Conservation (phyloP, 805 yeast species). For the Lipomyces chichibuensis region DNA sequence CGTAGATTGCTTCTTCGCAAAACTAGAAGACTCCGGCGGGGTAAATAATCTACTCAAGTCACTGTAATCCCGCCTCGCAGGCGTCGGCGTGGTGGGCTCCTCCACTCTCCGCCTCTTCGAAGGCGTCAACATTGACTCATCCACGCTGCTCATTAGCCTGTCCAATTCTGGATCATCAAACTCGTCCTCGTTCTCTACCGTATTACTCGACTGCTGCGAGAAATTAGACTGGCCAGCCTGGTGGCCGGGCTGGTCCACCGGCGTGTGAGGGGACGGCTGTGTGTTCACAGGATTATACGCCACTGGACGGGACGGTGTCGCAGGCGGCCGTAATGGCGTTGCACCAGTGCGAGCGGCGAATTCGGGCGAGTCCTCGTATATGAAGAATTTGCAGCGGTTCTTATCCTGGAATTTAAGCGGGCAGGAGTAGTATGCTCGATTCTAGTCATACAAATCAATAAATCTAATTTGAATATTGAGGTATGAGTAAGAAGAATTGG, state of each 20-base stretch:
- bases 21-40: not conserved
- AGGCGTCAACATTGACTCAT: not conserved
- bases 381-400: not conserved
- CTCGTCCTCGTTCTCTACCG: not conserved
- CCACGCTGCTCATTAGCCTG: not conserved
- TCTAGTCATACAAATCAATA: not conserved
- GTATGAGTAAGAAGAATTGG: not conserved
- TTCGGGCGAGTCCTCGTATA: not conserved
- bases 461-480: not conserved
- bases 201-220: not conserved
- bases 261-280: not conserved
- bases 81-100: not conserved
- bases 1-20: not conserved
- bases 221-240: not conserved
- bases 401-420: not conserved
- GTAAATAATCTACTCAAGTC: not conserved
- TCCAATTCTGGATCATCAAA: conserved; percentile 3
- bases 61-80: not conserved
- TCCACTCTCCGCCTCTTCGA: not conserved
- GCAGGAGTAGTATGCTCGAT: not conserved
- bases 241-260: not conserved
- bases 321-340: not conserved
- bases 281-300: not conserved
- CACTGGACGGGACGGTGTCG: not conserved
- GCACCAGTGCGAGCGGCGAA: not conserved